Conservation (phyloP, 306 rosid species). For the Hippophae tibetana region DNA sequence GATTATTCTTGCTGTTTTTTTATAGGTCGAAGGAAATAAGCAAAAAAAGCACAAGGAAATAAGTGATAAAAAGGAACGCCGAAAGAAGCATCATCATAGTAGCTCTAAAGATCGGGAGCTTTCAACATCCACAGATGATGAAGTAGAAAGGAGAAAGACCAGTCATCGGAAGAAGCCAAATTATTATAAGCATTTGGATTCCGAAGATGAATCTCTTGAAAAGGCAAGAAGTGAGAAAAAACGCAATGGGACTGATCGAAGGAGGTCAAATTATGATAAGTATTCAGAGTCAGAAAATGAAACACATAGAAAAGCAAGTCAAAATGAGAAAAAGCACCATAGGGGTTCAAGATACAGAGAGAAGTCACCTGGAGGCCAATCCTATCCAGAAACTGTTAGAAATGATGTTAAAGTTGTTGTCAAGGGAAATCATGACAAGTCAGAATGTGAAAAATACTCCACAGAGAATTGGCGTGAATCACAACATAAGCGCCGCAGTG, state of each 20-base stretch:
- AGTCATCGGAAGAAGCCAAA: slow-evolving; percentile 20
- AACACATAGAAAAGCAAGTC: background rate
- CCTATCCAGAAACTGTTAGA: slow-evolving; percentile 22
- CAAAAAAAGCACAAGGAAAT: slow-evolving; percentile 35
- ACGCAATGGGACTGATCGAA: background rate
- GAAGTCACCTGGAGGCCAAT: slow-evolving; percentile 25
- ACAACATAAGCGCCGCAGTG: slow-evolving; percentile 40
- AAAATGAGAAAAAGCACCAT: slow-evolving; percentile 6
- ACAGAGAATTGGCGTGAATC: slow-evolving; percentile 34
- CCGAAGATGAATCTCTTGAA: slow-evolving; percentile 14
- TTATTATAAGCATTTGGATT: slow-evolving; percentile 19
- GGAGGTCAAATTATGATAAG: slow-evolving; percentile 7
- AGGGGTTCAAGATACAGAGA: slow-evolving; percentile 31
- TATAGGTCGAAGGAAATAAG: slow-evolving; percentile 43
- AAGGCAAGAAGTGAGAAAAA: slow-evolving; percentile 1
- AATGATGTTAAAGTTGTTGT: slow-evolving; percentile 19
- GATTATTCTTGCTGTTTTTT: slow-evolving; percentile 5
- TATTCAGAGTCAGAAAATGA: slow-evolving; percentile 17
- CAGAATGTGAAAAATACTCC: slow-evolving; percentile 31
- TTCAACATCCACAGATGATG: slow-evolving; percentile 26
- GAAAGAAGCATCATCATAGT: slow-evolving; percentile 51
- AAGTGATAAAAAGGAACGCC: slow-evolving; percentile 38
- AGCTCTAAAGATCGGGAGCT: slow-evolving; percentile 38
- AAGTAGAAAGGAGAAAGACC: slow-evolving; percentile 33
- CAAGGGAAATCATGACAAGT: slow-evolving; percentile 36